These are phyloP conservation scores for Schizochytrium sp. DNA, from an alignment of 108 stramenopile species.

Conservation along the genomic window DNA sequence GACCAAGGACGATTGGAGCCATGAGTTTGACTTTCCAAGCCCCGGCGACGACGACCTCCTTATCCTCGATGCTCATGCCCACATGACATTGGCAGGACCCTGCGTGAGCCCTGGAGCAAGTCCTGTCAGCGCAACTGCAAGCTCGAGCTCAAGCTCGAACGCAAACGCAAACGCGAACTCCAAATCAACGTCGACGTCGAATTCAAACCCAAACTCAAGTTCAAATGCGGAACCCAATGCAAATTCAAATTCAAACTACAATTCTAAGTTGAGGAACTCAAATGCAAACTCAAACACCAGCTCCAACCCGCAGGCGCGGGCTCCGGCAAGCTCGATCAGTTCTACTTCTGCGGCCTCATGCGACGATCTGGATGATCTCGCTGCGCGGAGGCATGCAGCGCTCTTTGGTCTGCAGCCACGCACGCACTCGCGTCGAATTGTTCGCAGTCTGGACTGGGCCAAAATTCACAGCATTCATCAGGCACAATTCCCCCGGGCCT, in stretches of 20 bases:
- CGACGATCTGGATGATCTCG: neutral
- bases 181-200: too few species aligned
- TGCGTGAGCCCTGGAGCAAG: neutral
- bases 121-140: neutral
- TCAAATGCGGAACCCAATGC: too few species aligned
- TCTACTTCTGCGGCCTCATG: too few species aligned
- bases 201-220: too few species aligned
- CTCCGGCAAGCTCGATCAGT: too few species aligned
- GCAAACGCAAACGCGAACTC: too few species aligned
- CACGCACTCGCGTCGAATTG: constrained; percentile 51
- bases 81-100: neutral
- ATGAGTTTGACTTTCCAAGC: constrained; percentile 51
- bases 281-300: too few species aligned
- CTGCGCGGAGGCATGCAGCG: neutral
- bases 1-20: constrained; percentile 59
- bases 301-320: too few species aligned
- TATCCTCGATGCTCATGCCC: neutral
- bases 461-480: constrained; percentile 34
- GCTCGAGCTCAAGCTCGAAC: too few species aligned
- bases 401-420: neutral
- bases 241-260: too few species aligned
- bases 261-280: too few species aligned
- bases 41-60: neutral
- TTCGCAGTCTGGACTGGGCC: constrained; percentile 60
- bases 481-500: neutral